A percentile compares a stretch with the other conserved stretches of the same genome.
These are phyloP conservation scores for Aspergillus incahuasiensis DNA, from an alignment of 495 filamentous ascomycete species.

Conservation along the genomic window DNA sequence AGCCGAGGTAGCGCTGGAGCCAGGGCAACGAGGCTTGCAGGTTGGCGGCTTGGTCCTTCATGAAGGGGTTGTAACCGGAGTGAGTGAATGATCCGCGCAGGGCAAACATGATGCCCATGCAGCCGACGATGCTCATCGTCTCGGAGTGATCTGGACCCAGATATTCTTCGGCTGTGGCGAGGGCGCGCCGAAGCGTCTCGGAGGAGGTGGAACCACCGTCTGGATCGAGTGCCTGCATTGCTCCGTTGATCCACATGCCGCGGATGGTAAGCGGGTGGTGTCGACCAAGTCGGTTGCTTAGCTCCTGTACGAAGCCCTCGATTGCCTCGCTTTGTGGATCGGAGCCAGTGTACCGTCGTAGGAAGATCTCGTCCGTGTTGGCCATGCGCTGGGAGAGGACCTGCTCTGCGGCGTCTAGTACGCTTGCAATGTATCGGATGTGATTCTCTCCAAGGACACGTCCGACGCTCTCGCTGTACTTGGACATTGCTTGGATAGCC, in stretches of 20 bases:
- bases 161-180: slow-evolving; percentile 30
- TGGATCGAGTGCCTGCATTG: slow-evolving; percentile 16
- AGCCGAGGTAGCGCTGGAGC: slow-evolving; percentile 29
- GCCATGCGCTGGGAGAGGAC: slow-evolving; percentile 21
- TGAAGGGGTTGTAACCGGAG: background rate
- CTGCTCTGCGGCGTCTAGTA: slow-evolving; percentile 26
- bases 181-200: slow-evolving; percentile 33
- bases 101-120: slow-evolving; percentile 33
- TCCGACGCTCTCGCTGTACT: slow-evolving; percentile 21
- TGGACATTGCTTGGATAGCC: slow-evolving; percentile 24
- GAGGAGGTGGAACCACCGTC: slow-evolving; percentile 21
- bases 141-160: slow-evolving; percentile 28
- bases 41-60: slow-evolving; percentile 4
- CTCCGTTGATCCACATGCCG: slow-evolving; percentile 24
- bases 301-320: slow-evolving; percentile 20
- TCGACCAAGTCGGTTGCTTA: slow-evolving; percentile 20
- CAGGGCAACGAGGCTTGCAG: slow-evolving; percentile 26
- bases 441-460: slow-evolving; percentile 31
- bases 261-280: slow-evolving; percentile 26
- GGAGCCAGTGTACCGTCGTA: slow-evolving; percentile 16
- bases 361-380: background rate
- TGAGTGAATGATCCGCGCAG: slow-evolving; percentile 12
- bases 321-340: slow-evolving; percentile 10
- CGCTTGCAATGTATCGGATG: slow-evolving; percentile 22
- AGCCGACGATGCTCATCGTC: slow-evolving; percentile 27